Evolutionary conservation across 1,284 basidiomycete species (phyloP).

Genomic region (Cutaneotrichosporon daszewskae): DNA sequence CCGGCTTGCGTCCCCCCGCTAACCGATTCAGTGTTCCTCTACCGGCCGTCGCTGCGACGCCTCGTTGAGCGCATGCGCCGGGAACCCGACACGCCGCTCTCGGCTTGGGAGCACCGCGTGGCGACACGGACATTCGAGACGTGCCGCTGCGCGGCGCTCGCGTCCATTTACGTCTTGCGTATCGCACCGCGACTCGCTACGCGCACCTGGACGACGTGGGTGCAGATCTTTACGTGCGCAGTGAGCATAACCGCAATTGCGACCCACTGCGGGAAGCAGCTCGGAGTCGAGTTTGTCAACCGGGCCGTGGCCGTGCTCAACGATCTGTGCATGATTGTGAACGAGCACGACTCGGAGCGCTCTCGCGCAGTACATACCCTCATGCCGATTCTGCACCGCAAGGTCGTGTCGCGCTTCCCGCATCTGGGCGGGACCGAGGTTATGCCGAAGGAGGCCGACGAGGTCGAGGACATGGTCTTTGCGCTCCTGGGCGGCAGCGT

Average conservation of each 20-base stretch:
- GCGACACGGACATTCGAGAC: slow-evolving; percentile 30
- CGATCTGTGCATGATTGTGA: slow-evolving; percentile 32
- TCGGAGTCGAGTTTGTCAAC: slow-evolving; percentile 27
- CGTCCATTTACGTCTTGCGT: slow-evolving; percentile 29
- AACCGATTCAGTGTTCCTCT: slow-evolving; percentile 27
- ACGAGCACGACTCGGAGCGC: slow-evolving; percentile 27
- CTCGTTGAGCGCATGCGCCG: slow-evolving; percentile 29
- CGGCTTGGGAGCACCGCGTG: slow-evolving; percentile 23
- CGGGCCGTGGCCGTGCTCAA: slow-evolving; percentile 33
- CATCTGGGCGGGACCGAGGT: slow-evolving; percentile 18
- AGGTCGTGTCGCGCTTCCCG: slow-evolving; percentile 32
- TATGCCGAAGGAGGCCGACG: slow-evolving; percentile 32
- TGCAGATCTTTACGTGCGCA: slow-evolving; percentile 38
- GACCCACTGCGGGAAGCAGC: slow-evolving; percentile 36
- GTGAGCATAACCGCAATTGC: slow-evolving; percentile 39
- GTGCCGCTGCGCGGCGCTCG: slow-evolving; percentile 28
- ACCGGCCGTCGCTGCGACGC: slow-evolving; percentile 34
- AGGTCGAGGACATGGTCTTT: slow-evolving; percentile 43
- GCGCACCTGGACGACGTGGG: slow-evolving; percentile 37
- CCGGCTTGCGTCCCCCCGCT: not conserved
- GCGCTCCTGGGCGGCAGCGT: slow-evolving; percentile 32
- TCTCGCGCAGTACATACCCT: slow-evolving; percentile 17
- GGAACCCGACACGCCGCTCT: slow-evolving; percentile 16
- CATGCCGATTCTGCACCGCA: slow-evolving; percentile 31
- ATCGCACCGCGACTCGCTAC: slow-evolving; percentile 34